These are phyloP conservation scores for Kondoa malvinella DNA, from an alignment of 768 basidiomycete genomes.

Conservation along the genomic window DNA sequence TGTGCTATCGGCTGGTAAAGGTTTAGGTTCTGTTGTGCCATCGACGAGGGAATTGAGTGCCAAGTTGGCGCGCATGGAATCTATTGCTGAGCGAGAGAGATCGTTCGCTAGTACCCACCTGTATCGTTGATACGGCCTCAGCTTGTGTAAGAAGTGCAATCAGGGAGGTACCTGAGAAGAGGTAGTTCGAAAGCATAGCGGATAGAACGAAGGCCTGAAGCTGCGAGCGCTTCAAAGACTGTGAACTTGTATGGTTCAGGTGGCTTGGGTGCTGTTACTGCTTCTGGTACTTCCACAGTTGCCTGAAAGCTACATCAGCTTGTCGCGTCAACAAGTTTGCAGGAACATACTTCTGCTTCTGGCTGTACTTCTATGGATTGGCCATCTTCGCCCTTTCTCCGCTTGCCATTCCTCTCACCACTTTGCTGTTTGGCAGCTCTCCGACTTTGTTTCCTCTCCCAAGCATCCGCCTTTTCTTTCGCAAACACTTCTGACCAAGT, in stretches of 20 bases:
- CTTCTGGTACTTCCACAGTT: background rate
- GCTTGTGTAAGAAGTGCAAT: background rate
- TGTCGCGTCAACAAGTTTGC: background rate
- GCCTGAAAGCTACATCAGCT: background rate
- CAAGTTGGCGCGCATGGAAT: conserved; percentile 71
- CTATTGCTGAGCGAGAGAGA: conserved; percentile 60
- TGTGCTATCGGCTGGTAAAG: background rate
- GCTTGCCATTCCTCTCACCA: conserved; percentile 7
- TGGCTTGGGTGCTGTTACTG: background rate
- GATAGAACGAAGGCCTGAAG: conserved; percentile 85
- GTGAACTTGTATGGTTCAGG: conserved; percentile 42
- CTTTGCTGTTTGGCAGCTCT: conserved; percentile 28
- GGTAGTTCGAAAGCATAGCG: conserved; percentile 97
- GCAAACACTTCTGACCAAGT: conserved; percentile 67
- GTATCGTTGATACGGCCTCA: background rate
- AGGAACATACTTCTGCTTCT: background rate
- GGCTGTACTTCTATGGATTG: conserved; percentile 1
- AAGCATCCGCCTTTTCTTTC: conserved; percentile 46
- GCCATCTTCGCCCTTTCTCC: conserved; percentile 12
- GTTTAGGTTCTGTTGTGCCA: background rate
- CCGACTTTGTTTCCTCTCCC: conserved; percentile 42
- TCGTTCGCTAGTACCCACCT: conserved; percentile 94
- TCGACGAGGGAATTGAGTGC: conserved; percentile 51
- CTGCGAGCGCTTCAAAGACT: conserved; percentile 81
- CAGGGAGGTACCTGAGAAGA: conserved; percentile 49